Evolutionary conservation across 257 asterid species (phyloP).

Genomic region (Capsicum pubescens): DNA sequence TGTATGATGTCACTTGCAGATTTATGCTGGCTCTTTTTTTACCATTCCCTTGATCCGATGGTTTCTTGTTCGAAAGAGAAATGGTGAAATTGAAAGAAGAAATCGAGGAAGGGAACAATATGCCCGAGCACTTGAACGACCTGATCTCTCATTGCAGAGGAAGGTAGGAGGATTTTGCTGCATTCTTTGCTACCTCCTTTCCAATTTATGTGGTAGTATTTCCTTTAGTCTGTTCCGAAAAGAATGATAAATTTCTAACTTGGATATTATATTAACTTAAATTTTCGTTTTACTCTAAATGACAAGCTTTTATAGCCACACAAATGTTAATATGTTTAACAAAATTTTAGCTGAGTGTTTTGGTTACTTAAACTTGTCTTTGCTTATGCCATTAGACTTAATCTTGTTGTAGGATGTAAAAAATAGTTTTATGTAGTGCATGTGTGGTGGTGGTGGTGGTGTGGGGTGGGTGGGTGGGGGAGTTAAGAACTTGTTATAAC

Average conservation of each 20-base stretch:
- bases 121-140: constrained; percentile 75
- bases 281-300: background rate
- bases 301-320: background rate
- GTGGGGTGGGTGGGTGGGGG: background rate
- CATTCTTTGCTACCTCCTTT: background rate
- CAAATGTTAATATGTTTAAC: background rate
- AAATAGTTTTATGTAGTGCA: background rate
- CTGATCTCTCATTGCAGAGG: constrained; percentile 71
- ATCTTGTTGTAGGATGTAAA: background rate
- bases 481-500: no score
- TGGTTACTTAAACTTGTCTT: constrained; percentile 18
- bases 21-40: constrained; percentile 96
- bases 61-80: constrained; percentile 68
- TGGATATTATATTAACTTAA: background rate
- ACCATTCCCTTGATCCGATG: constrained; percentile 86
- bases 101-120: constrained; percentile 70
- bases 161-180: constrained; percentile 58
- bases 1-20: constrained; percentile 53
- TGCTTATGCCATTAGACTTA: constrained; percentile 6
- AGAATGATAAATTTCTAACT: background rate
- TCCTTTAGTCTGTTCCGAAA: background rate
- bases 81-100: constrained; percentile 67
- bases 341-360: background rate
- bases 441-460: background rate
- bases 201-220: background rate